Conservation (phyloP, 2,329 filamentous ascomycete genomes). For the Hyphodiscus sp. region DNA sequence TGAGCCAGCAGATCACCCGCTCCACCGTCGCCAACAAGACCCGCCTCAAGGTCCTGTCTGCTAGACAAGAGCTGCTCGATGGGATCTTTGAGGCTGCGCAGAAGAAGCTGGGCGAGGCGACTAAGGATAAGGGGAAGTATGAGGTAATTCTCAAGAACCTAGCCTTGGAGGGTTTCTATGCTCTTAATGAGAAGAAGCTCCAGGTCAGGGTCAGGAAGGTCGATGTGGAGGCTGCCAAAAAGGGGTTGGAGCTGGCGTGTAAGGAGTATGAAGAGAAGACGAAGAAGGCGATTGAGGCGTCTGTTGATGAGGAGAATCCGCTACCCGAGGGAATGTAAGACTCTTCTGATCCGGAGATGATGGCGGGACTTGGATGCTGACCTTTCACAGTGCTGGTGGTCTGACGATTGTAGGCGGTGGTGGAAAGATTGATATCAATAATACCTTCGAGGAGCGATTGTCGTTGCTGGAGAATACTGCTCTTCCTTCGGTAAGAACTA, state of each 20-base stretch:
- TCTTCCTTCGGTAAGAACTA: constrained; percentile 76
- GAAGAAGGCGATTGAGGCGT: constrained; percentile 61
- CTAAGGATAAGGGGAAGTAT: constrained; percentile 70
- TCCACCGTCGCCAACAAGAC: constrained; percentile 97
- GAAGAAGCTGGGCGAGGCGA: constrained; percentile 60
- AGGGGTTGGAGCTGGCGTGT: constrained; percentile 69
- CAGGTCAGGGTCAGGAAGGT: constrained; percentile 69
- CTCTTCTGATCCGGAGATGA: not conserved
- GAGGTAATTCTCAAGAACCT: constrained; percentile 69
- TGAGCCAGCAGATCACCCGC: constrained; percentile 97
- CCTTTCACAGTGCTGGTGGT: constrained; percentile 64
- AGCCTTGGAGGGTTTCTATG: constrained; percentile 85
- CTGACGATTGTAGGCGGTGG: constrained; percentile 70
- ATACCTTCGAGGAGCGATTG: constrained; percentile 91
- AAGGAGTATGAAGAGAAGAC: constrained; percentile 78
- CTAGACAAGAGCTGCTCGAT: constrained; percentile 87
- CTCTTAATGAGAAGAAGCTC: constrained; percentile 74
- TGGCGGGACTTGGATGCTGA: constrained; percentile 4
- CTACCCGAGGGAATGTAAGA: constrained; percentile 80
- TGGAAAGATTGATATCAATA: constrained; percentile 97
- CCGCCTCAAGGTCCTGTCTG: constrained; percentile 77
- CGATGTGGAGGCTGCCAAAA: constrained; percentile 69
- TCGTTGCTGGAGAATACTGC: constrained; percentile 77
- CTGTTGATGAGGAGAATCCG: constrained; percentile 71
- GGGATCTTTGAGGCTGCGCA: constrained; percentile 77